Evolutionary conservation across 108 stramenopile species (phyloP).

Genomic region (Nitzschia sp.): DNA sequence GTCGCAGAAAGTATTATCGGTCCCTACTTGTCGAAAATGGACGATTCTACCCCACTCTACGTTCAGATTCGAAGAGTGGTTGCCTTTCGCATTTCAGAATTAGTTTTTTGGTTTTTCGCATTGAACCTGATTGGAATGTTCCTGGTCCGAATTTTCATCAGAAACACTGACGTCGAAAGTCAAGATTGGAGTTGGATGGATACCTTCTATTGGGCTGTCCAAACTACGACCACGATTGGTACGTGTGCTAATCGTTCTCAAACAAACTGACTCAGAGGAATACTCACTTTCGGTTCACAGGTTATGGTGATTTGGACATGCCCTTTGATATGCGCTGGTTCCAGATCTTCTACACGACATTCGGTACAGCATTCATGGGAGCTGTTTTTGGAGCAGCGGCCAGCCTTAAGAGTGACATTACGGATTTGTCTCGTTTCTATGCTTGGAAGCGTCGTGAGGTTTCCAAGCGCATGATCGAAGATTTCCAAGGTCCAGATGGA

Average conservation of each 20-base stretch:
- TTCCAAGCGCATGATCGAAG: slow-evolving; percentile 32
- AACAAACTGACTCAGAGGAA: neutral
- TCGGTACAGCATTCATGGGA: slow-evolving; percentile 51
- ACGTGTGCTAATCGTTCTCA: neutral
- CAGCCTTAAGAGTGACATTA: slow-evolving; percentile 29
- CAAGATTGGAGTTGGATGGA: slow-evolving; percentile 49
- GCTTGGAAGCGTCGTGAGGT: slow-evolving; percentile 54
- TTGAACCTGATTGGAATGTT: slow-evolving; percentile 47
- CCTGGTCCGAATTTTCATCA: slow-evolving; percentile 21
- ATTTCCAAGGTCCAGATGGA: slow-evolving; percentile 32
- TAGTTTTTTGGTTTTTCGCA: slow-evolving; percentile 33
- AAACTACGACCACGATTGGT: slow-evolving; percentile 44
- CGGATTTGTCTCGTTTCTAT: slow-evolving; percentile 33
- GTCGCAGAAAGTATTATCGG: neutral
- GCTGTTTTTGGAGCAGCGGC: slow-evolving; percentile 36
- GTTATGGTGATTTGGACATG: slow-evolving; percentile 47
- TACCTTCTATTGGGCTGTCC: slow-evolving; percentile 58
- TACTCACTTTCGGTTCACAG: neutral
- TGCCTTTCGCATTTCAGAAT: slow-evolving; percentile 27
- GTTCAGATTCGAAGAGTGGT: slow-evolving; percentile 31
- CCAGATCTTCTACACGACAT: slow-evolving; percentile 42
- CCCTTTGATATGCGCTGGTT: slow-evolving; percentile 48
- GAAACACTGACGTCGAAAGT: slow-evolving; percentile 18
- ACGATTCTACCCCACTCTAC: slow-evolving; percentile 25
- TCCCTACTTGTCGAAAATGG: slow-evolving; percentile 12